Evolutionary conservation across 352 stramenopile species (phyloP).

Genomic region (Pseudoperonospora humuli): DNA sequence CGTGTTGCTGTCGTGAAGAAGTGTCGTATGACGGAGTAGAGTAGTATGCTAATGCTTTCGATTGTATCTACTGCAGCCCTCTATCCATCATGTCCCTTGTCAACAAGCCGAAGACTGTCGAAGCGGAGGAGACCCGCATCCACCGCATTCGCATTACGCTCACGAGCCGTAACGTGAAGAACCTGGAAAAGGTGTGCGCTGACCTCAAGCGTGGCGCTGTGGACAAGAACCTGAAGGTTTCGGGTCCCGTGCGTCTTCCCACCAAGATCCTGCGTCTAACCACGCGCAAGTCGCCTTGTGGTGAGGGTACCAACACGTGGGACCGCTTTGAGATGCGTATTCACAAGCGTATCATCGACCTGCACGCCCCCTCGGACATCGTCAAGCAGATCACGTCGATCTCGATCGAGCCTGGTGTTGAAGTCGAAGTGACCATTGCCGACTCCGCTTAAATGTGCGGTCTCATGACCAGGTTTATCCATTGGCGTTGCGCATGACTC

Average conservation of each 20-base stretch:
- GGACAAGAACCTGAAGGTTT: constrained; percentile 98
- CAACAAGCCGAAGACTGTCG: constrained; percentile 83
- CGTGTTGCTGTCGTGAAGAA: constrained; percentile 12
- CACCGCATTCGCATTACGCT: constrained; percentile 99
- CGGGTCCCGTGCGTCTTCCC: constrained; percentile 96
- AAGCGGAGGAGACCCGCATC: constrained; percentile 82
- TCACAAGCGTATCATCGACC: constrained; percentile 99
- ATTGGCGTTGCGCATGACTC: constrained; percentile 7
- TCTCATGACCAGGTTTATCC: constrained; percentile 3
- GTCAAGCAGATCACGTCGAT: constrained; percentile 99
- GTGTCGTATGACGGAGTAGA: background rate
- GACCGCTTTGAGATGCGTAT: constrained; percentile 99
- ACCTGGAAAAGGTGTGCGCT: constrained; percentile 98
- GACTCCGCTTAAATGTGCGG: constrained; percentile 76
- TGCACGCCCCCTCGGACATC: constrained; percentile 96
- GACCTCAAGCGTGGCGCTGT: constrained; percentile 97
- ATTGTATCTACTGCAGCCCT: constrained; percentile 40
- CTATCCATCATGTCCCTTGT: constrained; percentile 86
- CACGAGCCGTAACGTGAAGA: constrained; percentile 98
- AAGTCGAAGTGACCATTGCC: constrained; percentile 97
- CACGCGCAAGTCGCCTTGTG: constrained; percentile 97
- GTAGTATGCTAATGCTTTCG: constrained; percentile 9
- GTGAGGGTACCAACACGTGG: constrained; percentile 99
- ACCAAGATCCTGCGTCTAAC: constrained; percentile 98
- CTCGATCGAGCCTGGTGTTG: constrained; percentile 97